Evolutionary conservation across 1,284 basidiomycete genomes (phyloP).

Genomic region (Hymenochaete sp.): DNA sequence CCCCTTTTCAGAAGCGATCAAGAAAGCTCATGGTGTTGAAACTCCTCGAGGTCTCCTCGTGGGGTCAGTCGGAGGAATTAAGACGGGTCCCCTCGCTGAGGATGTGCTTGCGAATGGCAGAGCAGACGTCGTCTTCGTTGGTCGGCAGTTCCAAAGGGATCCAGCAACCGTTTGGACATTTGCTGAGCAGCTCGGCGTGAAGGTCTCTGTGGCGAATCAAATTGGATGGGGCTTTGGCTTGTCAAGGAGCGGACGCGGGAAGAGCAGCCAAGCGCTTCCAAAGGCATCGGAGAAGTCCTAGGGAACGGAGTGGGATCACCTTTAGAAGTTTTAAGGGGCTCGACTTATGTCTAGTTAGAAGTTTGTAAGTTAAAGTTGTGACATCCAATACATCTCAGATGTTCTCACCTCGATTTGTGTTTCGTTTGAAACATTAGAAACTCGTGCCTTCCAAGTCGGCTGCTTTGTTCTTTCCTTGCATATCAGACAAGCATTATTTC

Average conservation of each 20-base stretch:
- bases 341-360: too few relatives aligned
- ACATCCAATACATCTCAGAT: too few relatives aligned
- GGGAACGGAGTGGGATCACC: too few relatives aligned
- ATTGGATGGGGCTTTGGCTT: slow-evolving; percentile 28
- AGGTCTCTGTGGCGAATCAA: slow-evolving; percentile 20
- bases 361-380: too few relatives aligned
- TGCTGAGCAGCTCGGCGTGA: slow-evolving; percentile 23
- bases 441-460: too few relatives aligned
- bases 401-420: too few relatives aligned
- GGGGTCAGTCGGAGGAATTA: slow-evolving; percentile 43
- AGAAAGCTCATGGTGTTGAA: slow-evolving; percentile 25
- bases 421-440: too few relatives aligned
- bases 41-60: slow-evolving; percentile 29
- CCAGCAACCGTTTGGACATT: slow-evolving; percentile 36
- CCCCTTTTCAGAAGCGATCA: slow-evolving; percentile 37
- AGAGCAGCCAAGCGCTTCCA: too few relatives aligned
- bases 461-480: too few relatives aligned
- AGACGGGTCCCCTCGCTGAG: slow-evolving; percentile 35
- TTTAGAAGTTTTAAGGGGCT: too few relatives aligned
- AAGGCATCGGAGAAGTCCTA: too few relatives aligned
- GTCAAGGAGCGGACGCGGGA: slow-evolving; percentile 23
- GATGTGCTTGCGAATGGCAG: slow-evolving; percentile 31
- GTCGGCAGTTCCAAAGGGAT: slow-evolving; percentile 50
- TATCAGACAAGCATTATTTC: too few relatives aligned
- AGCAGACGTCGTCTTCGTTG: slow-evolving; percentile 40